phyloP scores from a whole-genome alignment of 2,329 filamentous ascomycete genomes.

The Chaetomium globosum region DNA sequence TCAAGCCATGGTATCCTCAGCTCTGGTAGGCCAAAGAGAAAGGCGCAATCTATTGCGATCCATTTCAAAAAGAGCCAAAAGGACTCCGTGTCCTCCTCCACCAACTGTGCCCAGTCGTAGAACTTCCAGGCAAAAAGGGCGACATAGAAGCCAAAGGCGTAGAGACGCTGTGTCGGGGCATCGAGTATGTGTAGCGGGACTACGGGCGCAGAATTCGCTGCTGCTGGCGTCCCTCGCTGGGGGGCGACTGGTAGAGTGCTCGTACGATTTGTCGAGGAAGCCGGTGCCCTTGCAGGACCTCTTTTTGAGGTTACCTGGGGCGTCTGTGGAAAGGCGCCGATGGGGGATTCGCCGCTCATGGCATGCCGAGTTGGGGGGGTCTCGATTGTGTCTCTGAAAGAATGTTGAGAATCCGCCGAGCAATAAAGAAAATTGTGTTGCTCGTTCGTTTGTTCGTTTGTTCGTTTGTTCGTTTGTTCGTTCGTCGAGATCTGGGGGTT shows the following conservation, averaged over 20 bases:
- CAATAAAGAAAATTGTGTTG: neutral
- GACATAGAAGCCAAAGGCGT: constrained; percentile 78
- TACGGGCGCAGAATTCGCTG: constrained; percentile 57
- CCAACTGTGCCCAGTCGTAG: constrained; percentile 79
- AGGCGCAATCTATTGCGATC: constrained; percentile 81
- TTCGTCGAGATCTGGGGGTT: neutral
- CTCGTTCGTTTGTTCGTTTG: neutral
- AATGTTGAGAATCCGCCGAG: neutral
- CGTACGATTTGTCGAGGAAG: constrained; percentile 16
- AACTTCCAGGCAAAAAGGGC: constrained; percentile 78
- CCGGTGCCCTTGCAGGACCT: constrained; percentile 29
- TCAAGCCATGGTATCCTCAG: constrained; percentile 96
- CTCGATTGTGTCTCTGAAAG: neutral
- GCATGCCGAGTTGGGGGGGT: constrained; percentile 33
- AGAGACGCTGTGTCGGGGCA: constrained; percentile 87
- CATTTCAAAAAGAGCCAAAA: constrained; percentile 92
- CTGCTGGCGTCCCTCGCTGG: constrained; percentile 42
- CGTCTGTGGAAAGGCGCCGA: constrained; percentile 38
- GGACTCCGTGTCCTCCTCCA: constrained; percentile 83
- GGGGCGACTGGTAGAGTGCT: constrained; percentile 52
- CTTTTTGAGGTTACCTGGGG: constrained; percentile 32
- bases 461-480: neutral
- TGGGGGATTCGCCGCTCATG: constrained; percentile 32
- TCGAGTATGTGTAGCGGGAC: constrained; percentile 83
- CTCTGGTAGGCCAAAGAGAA: constrained; percentile 82